A percentile compares a stretch with the other conserved stretches of the same genome.
Evolutionary conservation across 495 filamentous ascomycete genomes (phyloP).

Genomic region (Talaromyces nanjingensis): DNA sequence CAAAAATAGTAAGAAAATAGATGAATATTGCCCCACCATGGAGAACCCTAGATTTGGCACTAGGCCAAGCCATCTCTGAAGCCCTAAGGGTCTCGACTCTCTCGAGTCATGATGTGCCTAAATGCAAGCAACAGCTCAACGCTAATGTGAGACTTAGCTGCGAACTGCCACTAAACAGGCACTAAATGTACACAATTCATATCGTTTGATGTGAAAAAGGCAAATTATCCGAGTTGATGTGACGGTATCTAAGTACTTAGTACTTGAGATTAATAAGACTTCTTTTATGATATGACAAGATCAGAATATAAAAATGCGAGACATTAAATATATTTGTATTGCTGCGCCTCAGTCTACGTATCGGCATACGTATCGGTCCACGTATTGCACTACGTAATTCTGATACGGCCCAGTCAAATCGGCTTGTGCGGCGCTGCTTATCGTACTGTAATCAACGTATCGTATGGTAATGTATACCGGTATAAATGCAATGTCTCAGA

Average conservation of each 20-base stretch:
- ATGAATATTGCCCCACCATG: neutral
- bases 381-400: neutral
- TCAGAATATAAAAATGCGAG: neutral
- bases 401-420: neutral
- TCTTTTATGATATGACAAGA: no score
- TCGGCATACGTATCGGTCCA: neutral
- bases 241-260: no score
- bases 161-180: neutral
- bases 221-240: neutral
- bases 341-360: neutral
- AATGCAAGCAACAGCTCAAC: neutral
- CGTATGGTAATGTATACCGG: no score
- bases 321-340: neutral
- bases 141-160: neutral
- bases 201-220: neutral
- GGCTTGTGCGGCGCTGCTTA: neutral
- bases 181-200: neutral
- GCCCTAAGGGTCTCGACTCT: neutral
- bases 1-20: neutral
- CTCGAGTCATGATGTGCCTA: neutral
- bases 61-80: neutral
- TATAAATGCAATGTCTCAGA: no score
- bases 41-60: neutral
- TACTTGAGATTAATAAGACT: no score
- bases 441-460: neutral